Base-by-base conservation (phyloP, 495 filamentous ascomycete genomes). In the Aspergillus ostianus region DNA sequence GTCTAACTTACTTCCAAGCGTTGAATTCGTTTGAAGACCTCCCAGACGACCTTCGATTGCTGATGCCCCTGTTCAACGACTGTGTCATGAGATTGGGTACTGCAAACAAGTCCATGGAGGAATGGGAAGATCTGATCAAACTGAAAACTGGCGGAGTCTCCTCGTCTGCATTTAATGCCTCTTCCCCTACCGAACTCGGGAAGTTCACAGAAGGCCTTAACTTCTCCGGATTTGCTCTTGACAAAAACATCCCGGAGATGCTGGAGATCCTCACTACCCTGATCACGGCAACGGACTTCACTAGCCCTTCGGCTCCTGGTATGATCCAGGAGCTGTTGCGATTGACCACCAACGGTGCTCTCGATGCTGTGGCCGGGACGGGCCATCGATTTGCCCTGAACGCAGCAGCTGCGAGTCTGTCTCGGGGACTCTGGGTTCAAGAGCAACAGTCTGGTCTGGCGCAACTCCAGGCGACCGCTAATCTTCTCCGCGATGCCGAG, bases 101-200 rank as follows among this genome's bases (percentile, higher is more conserved):
- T 10, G 87, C 87, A 55, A 83, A 87, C 57, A 88, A 86, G 77
- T 85, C 89, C 0, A 97, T 97, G 91, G 95, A 97, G 70, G 84
- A 97, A 68, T 82, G 97, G 47, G 94, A 98, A 70, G 94, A 97
- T 69, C 74, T 91, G 46, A 97, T 98, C 67, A 97, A 96, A 66
- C 79, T 97, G 13, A 96, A 96, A 74, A 98, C 93, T 6, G 94
- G 94, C n/a, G 94, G 94, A 13, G 82, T 98, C 13, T 87, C 84
- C 10, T 86, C 91, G 23, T 85, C 86, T 0, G 92, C 94, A 58
- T 85, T 93, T 75, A 79, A 90, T 21, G 82, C 90, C 1, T 84
- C 93, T 0, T 89, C 85, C 13, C 91, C 93, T 7, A 81, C 77
- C 12, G 84, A 92, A 54, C 82, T 92, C 48, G 80, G 79, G 4